Conservation (phyloP, 345 rosid genomes). For the Acer yangbiense region DNA sequence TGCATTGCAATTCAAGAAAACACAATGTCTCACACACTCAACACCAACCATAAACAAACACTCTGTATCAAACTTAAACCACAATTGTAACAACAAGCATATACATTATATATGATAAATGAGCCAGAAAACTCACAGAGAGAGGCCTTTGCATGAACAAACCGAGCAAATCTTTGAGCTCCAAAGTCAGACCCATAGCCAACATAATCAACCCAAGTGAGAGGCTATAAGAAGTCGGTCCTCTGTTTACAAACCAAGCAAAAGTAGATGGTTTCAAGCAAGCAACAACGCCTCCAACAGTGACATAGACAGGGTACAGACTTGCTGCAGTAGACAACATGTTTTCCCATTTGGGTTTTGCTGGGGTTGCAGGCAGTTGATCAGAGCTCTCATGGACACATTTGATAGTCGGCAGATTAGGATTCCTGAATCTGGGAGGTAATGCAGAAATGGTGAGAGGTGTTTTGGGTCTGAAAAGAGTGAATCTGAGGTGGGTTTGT, state of each 20-base stretch:
- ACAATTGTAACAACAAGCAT: not conserved
- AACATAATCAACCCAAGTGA: constrained; percentile 62
- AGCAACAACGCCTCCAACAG: constrained; percentile 52
- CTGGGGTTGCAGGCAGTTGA: constrained; percentile 5
- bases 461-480: constrained; percentile 6
- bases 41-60: not conserved
- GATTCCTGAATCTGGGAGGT: constrained; percentile 14
- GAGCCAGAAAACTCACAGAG: constrained; percentile 40
- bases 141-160: constrained; percentile 56
- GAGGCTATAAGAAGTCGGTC: constrained; percentile 56
- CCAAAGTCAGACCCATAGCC: constrained; percentile 72
- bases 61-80: not conserved
- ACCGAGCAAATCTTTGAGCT: constrained; percentile 55
- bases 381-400: constrained; percentile 30
- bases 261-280: constrained; percentile 64
- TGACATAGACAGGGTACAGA: constrained; percentile 68
- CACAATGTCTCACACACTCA: not conserved
- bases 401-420: constrained; percentile 8
- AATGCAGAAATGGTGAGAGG: not conserved
- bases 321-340: constrained; percentile 56
- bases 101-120: not conserved
- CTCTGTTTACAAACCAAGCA: constrained; percentile 54
- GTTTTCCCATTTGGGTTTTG: constrained; percentile 48
- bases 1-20: not conserved
- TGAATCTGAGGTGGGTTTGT: constrained; percentile 22